phyloP scores from a whole-genome alignment of 2,329 filamentous ascomycete genomes.

The Penicillium sp. region DNA sequence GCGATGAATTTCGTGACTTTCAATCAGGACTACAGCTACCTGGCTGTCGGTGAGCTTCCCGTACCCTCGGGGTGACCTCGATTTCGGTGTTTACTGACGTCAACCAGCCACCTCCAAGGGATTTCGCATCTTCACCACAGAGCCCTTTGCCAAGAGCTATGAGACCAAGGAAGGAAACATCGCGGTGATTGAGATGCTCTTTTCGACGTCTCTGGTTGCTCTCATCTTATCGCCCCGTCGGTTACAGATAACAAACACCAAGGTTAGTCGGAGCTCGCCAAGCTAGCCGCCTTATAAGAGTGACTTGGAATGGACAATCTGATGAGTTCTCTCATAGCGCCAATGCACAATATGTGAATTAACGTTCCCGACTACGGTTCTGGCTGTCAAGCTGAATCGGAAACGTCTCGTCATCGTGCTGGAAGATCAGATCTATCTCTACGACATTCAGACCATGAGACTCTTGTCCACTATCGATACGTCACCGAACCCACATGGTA shows the following conservation, averaged over 20 bases:
- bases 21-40: slow-evolving; percentile 96
- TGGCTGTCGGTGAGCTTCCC: slow-evolving; percentile 73
- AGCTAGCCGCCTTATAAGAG: slow-evolving; percentile 3
- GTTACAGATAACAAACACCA: slow-evolving; percentile 95
- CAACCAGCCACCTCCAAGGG: slow-evolving; percentile 77
- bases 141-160: slow-evolving; percentile 92
- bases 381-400: slow-evolving; percentile 88
- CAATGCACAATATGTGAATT: slow-evolving; percentile 94
- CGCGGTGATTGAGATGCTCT: slow-evolving; percentile 95
- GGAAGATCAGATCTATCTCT: slow-evolving; percentile 95
- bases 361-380: slow-evolving; percentile 93
- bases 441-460: slow-evolving; percentile 98
- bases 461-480: slow-evolving; percentile 88
- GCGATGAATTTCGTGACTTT: slow-evolving; percentile 97
- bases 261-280: slow-evolving; percentile 53
- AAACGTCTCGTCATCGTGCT: slow-evolving; percentile 90
- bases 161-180: slow-evolving; percentile 94
- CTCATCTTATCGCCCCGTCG: slow-evolving; percentile 87
- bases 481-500: slow-evolving; percentile 80
- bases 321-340: slow-evolving; percentile 42
- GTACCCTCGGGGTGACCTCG: not conserved
- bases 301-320: slow-evolving; percentile 2
- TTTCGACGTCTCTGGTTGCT: slow-evolving; percentile 93
- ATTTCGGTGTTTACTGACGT: slow-evolving; percentile 15
- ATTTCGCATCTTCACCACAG: slow-evolving; percentile 94